Percentiles rank a stretch among this genome's conserved stretches.
Evolutionary conservation across 345 rosid species (phyloP).

Genomic region (Laguncularia racemosa): DNA sequence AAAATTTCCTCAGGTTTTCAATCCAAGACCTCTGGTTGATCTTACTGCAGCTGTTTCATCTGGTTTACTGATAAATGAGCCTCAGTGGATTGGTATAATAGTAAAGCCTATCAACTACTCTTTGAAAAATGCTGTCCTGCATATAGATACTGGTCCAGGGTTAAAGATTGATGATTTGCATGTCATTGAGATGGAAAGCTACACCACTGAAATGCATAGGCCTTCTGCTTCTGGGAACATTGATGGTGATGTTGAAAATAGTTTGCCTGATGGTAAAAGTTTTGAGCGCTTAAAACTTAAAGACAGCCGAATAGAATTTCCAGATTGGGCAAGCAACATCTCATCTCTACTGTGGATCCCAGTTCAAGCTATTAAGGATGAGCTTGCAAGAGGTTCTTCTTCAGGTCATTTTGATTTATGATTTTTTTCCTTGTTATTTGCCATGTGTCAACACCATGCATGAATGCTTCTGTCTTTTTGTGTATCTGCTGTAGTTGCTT

Average conservation of each 20-base stretch:
- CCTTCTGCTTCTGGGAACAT: constrained; percentile 19
- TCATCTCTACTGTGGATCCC: constrained; percentile 90
- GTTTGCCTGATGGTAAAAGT: constrained; percentile 31
- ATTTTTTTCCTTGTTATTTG: constrained; percentile 3
- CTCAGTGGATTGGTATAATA: constrained; percentile 86
- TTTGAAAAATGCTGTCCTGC: constrained; percentile 71
- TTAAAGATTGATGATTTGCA: constrained; percentile 68
- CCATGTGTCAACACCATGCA: not conserved
- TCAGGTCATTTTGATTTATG: constrained; percentile 48
- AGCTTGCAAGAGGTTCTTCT: constrained; percentile 82
- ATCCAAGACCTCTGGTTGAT: constrained; percentile 95
- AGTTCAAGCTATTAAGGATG: constrained; percentile 59
- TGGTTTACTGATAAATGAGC: constrained; percentile 80
- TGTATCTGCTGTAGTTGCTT: constrained; percentile 3
- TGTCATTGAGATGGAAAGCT: constrained; percentile 83
- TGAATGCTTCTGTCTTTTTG: constrained; percentile 10
- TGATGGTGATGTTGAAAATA: constrained; percentile 19
- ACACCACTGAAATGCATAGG: constrained; percentile 21
- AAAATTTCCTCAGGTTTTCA: constrained; percentile 50
- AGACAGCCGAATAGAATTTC: constrained; percentile 63
- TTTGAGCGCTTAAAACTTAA: constrained; percentile 49
- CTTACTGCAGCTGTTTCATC: constrained; percentile 82
- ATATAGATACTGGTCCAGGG: constrained; percentile 95
- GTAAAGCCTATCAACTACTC: constrained; percentile 77
- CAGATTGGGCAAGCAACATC: constrained; percentile 82